Conservation (phyloP, 257 asterid genomes). For the Rhazya stricta region DNA sequence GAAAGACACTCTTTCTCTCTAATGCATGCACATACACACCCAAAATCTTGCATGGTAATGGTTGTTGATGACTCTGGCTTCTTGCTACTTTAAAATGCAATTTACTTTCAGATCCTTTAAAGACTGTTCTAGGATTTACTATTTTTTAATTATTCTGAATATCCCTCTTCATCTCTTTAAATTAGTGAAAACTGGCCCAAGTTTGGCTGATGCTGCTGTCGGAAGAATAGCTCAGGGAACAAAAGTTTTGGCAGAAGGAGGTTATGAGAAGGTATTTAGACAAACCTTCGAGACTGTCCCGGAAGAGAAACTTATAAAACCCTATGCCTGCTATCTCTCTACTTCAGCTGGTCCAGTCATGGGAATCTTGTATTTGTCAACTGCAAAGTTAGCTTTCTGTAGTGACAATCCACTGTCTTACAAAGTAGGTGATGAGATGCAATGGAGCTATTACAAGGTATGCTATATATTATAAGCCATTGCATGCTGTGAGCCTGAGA, state of each 20-base stretch:
- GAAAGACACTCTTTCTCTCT: neutral
- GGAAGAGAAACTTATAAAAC: constrained; percentile 75
- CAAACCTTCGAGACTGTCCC: constrained; percentile 92
- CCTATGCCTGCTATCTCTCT: constrained; percentile 89
- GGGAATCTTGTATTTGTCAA: constrained; percentile 81
- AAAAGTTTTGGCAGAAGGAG: constrained; percentile 96
- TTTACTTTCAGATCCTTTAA: neutral
- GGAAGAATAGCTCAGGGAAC: constrained; percentile 99
- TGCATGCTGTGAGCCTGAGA: neutral
- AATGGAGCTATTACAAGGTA: constrained; percentile 99
- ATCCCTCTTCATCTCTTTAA: constrained; percentile 2
- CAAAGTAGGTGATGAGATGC: constrained; percentile 64
- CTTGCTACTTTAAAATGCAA: neutral
- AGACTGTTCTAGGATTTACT: neutral
- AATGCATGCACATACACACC: neutral
- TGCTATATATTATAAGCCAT: neutral
- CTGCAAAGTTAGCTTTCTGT: constrained; percentile 85
- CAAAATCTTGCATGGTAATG: neutral
- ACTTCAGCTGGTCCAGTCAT: constrained; percentile 99
- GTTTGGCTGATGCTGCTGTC: constrained; percentile 89
- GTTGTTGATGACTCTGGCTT: neutral
- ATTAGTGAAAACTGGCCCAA: constrained; percentile 94
- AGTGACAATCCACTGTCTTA: constrained; percentile 89
- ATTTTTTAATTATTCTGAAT: neutral
- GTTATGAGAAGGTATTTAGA: constrained; percentile 86